A percentile compares a stretch with the other conserved stretches of the same genome.
Evolutionary conservation across 2,329 filamentous ascomycete genomes (phyloP).

Genomic region (Emericellopsis cladophorae): DNA sequence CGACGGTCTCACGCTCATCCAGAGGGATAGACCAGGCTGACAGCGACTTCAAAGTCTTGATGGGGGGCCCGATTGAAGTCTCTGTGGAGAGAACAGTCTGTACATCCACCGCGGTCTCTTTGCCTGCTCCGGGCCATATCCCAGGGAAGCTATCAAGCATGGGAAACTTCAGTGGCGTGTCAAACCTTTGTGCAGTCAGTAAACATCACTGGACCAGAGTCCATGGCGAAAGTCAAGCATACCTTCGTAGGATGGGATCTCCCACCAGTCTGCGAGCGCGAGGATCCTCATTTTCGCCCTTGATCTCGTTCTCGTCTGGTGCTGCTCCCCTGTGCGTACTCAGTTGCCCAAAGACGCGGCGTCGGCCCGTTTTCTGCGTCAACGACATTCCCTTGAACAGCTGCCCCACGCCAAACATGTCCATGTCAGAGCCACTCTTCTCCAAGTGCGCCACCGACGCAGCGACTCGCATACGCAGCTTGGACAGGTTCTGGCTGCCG

Average conservation of each 20-base stretch:
- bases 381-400: constrained; percentile 3
- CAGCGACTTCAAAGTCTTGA: constrained; percentile 53
- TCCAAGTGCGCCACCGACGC: constrained; percentile 8
- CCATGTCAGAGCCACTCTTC: constrained; percentile 14
- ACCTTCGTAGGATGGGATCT: constrained; percentile 5
- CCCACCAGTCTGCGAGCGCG: constrained; percentile 4
- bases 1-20: constrained; percentile 75
- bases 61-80: constrained; percentile 53
- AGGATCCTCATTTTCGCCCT: constrained; percentile 1
- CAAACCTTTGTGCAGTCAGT: constrained; percentile 20
- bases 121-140: constrained; percentile 46
- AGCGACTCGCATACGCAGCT: constrained; percentile 53
- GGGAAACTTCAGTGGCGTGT: constrained; percentile 52
- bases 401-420: constrained; percentile 14
- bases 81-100: constrained; percentile 59
- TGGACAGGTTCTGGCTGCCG: constrained; percentile 69
- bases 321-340: constrained; percentile 1
- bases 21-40: constrained; percentile 51
- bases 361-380: neutral
- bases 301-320: constrained; percentile 1
- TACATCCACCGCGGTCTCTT: constrained; percentile 22
- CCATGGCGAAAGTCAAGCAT: neutral
- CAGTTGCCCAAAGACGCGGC: constrained; percentile 6
- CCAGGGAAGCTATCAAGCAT: constrained; percentile 72
- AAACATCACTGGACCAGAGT: no score